phyloP scores from a whole-genome alignment of 1,139 yeast genomes.

The Hyphopichia fennica region DNA sequence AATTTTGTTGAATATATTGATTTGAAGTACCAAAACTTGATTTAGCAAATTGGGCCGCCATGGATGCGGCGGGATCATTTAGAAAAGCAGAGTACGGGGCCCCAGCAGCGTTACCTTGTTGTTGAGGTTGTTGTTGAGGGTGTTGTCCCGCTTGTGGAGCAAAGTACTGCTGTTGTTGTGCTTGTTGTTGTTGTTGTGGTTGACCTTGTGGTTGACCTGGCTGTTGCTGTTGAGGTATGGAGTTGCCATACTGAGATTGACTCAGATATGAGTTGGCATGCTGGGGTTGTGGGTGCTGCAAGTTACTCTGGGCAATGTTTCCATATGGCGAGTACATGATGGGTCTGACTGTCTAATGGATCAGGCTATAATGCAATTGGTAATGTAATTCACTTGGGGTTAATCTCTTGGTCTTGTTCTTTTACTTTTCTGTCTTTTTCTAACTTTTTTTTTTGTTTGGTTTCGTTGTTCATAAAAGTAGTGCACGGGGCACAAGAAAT shows the following conservation, averaged over 20 bases:
- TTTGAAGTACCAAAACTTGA: conserved; percentile 73
- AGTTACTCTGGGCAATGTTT: conserved; percentile 13
- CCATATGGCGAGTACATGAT: conserved; percentile 5
- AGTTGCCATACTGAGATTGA: background rate
- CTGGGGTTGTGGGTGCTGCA: conserved; percentile 39
- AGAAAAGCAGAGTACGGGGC: conserved; percentile 42
- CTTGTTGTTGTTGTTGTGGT: conserved; percentile 26
- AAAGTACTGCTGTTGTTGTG: conserved; percentile 14
- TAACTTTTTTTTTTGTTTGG: background rate
- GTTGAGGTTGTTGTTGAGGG: conserved; percentile 13
- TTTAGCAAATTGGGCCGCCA: conserved; percentile 90
- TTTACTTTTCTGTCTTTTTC: too few relatives aligned
- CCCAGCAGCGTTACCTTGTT: conserved; percentile 5
- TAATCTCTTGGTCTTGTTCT: too few relatives aligned
- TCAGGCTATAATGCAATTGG: background rate
- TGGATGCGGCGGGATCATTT: conserved; percentile 76
- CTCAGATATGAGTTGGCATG: conserved; percentile 13
- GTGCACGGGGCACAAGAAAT: background rate
- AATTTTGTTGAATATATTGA: conserved; percentile 71
- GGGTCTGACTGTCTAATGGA: background rate
- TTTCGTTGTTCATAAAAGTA: background rate
- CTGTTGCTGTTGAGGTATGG: conserved; percentile 30
- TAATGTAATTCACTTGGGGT: background rate
- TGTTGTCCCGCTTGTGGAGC: conserved; percentile 9
- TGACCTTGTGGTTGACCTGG: conserved; percentile 24